phyloP scores from a whole-genome alignment of 495 filamentous ascomycete genomes.

The Aspergillus nidulans region DNA sequence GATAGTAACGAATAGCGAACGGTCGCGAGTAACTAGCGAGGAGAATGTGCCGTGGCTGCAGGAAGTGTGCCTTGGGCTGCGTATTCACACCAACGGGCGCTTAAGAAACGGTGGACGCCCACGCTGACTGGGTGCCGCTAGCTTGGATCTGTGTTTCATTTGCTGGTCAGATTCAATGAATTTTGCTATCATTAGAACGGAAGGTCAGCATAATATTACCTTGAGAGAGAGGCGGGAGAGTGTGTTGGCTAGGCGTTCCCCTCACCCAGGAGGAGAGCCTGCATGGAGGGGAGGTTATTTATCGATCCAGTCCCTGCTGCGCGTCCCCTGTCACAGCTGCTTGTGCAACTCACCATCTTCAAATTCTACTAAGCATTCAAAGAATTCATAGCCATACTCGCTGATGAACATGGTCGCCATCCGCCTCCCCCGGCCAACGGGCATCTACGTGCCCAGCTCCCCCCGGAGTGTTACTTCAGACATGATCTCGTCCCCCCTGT shows the following conservation, averaged over 20 bases:
- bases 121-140: conserved; percentile 16
- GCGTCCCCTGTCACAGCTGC: background rate
- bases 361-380: background rate
- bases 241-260: conserved; percentile 10
- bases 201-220: conserved; percentile 8
- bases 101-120: conserved; percentile 19
- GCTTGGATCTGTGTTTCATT: conserved; percentile 3
- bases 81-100: conserved; percentile 27
- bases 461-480: conserved; percentile 36
- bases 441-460: conserved; percentile 38
- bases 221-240: background rate
- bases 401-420: conserved; percentile 34
- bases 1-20: background rate
- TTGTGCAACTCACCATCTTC: background rate
- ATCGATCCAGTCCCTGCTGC: background rate
- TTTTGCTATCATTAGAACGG: conserved; percentile 22
- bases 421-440: conserved; percentile 39
- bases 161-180: conserved; percentile 5
- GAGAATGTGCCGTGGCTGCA: conserved; percentile 23
- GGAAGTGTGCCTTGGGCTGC: conserved; percentile 12
- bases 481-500: conserved; percentile 44
- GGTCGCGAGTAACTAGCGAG: background rate
- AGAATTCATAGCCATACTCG: background rate
- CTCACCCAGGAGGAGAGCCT: conserved; percentile 1
- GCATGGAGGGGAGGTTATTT: background rate